These are phyloP conservation scores for Luvunga scandens DNA, from an alignment of 345 rosid genomes.

Conservation along the genomic window DNA sequence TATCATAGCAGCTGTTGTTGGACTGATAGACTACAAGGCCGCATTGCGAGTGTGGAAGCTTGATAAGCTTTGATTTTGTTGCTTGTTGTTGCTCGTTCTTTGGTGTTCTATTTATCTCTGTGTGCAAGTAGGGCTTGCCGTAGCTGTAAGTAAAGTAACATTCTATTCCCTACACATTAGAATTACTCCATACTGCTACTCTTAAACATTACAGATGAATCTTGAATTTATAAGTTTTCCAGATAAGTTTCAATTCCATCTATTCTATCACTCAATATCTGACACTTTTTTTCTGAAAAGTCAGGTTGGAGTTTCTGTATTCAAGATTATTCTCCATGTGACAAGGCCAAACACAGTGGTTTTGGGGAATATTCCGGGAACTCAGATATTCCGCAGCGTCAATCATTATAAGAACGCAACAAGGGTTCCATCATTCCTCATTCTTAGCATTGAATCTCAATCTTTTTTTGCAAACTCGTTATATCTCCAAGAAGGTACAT, in stretches of 20 bases:
- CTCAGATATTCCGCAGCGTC: slow-evolving; percentile 15
- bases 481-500: slow-evolving; percentile 27
- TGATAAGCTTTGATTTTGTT: slow-evolving; percentile 44
- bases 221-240: no score
- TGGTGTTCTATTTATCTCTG: slow-evolving; percentile 41
- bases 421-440: slow-evolving; percentile 21
- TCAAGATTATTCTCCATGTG: slow-evolving; percentile 22
- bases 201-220: no score
- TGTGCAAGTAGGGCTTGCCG: slow-evolving; percentile 35
- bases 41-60: slow-evolving; percentile 38
- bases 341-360: slow-evolving; percentile 20
- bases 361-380: slow-evolving; percentile 28
- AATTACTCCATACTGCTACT: background rate
- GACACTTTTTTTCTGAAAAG: background rate
- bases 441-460: slow-evolving; percentile 20
- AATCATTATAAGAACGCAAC: background rate
- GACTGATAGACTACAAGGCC: slow-evolving; percentile 32
- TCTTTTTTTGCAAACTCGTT: slow-evolving; percentile 23
- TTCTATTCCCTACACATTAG: background rate
- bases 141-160: slow-evolving; percentile 26
- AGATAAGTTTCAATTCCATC: no score
- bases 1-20: slow-evolving; percentile 39
- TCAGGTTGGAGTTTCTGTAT: slow-evolving; percentile 25
- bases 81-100: slow-evolving; percentile 38
- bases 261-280: no score